These are phyloP conservation scores for Microcyclospora pomicola DNA, from an alignment of 2,329 filamentous ascomycete genomes.

Conservation along the genomic window DNA sequence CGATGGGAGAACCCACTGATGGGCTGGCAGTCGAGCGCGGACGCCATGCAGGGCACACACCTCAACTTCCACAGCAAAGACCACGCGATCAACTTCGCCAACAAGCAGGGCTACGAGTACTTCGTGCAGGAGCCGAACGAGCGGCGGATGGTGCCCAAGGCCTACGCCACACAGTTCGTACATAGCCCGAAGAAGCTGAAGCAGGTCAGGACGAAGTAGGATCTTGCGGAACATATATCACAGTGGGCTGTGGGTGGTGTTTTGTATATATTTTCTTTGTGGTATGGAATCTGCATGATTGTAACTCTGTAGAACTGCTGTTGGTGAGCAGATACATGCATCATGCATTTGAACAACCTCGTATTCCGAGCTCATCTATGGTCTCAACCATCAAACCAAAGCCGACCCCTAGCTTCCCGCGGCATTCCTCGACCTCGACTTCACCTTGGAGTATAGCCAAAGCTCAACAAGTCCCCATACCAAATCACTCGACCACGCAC, in stretches of 20 bases:
- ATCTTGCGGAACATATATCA: slow-evolving; percentile 2
- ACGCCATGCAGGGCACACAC: slow-evolving; percentile 88
- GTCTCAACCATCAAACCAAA: too few relatives aligned
- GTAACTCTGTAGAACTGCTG: too few relatives aligned
- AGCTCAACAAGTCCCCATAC: too few relatives aligned
- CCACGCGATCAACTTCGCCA: slow-evolving; percentile 84
- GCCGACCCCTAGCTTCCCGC: too few relatives aligned
- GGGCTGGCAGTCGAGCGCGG: slow-evolving; percentile 94
- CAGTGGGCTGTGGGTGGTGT: slow-evolving; percentile 3
- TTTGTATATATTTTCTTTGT: slow-evolving; percentile 10
- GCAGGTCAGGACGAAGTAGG: slow-evolving; percentile 65
- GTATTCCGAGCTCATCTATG: too few relatives aligned
- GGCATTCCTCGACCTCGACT: too few relatives aligned
- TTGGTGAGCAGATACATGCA: too few relatives aligned
- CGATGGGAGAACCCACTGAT: slow-evolving; percentile 98
- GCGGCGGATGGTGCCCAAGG: slow-evolving; percentile 76
- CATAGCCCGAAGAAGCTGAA: slow-evolving; percentile 80
- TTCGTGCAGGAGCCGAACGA: slow-evolving; percentile 94
- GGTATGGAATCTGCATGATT: too few relatives aligned
- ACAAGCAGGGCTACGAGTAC: slow-evolving; percentile 99
- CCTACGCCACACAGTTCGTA: slow-evolving; percentile 92
- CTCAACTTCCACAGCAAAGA: slow-evolving; percentile 87
- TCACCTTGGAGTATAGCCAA: too few relatives aligned
- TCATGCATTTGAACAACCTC: too few relatives aligned
- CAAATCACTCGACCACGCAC: too few relatives aligned